phyloP scores from a whole-genome alignment of 345 rosid genomes.

The Eucalyptus erythrocorys region DNA sequence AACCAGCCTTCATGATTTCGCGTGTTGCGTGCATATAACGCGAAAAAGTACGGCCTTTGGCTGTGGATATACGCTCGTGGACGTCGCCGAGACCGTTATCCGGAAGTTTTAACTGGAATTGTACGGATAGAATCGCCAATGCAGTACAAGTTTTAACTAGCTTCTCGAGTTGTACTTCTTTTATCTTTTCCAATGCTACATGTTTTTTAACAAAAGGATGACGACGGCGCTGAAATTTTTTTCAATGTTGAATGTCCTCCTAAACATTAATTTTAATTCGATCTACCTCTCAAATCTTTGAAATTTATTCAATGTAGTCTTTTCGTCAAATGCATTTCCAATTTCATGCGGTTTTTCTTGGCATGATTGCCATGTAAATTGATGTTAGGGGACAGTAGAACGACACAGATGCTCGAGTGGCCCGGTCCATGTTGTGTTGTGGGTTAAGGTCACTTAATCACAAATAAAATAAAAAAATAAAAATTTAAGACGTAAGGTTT shows the following conservation, averaged over 20 bases:
- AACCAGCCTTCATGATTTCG: neutral
- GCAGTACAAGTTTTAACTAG: neutral
- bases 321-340: neutral
- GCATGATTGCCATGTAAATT: neutral
- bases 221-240: neutral
- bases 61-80: conserved; percentile 13
- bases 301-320: neutral
- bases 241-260: neutral
- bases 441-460: neutral
- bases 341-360: neutral
- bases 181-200: neutral
- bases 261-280: neutral
- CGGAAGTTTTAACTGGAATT: neutral
- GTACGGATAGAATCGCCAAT: neutral
- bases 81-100: neutral
- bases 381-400: neutral
- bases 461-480: too few relatives aligned
- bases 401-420: neutral
- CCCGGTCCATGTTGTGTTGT: neutral
- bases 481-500: too few relatives aligned
- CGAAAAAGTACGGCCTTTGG: conserved; percentile 17
- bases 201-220: neutral
- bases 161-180: neutral
- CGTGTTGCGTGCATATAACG: neutral
- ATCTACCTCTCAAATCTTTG: neutral